These are phyloP conservation scores for Sanghuangporus weigelae DNA, from an alignment of 1,284 basidiomycete genomes.

Conservation along the genomic window DNA sequence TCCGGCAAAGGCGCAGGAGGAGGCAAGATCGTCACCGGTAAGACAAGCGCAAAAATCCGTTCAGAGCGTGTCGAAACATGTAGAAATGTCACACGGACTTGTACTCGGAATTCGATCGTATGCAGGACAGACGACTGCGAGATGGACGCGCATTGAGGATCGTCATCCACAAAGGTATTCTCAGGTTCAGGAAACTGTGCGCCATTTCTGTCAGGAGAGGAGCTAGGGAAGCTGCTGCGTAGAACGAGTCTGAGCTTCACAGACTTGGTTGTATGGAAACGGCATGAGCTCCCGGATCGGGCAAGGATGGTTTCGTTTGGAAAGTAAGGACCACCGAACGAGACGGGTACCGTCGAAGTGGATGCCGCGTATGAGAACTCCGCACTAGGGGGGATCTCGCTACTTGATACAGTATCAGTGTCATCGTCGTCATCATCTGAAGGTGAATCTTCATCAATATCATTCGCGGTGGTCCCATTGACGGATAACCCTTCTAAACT, in stretches of 20 bases:
- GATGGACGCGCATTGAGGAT: constrained; percentile 64
- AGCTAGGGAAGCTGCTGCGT: constrained; percentile 50
- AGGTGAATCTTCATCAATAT: constrained; percentile 20
- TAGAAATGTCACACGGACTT: constrained; percentile 65
- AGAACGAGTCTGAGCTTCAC: constrained; percentile 68
- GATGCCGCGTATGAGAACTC: constrained; percentile 8
- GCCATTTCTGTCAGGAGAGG: constrained; percentile 45
- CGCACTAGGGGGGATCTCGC: constrained; percentile 14
- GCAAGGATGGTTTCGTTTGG: constrained; percentile 52
- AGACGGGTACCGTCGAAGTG: not conserved
- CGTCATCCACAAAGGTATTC: constrained; percentile 42
- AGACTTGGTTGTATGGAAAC: constrained; percentile 64
- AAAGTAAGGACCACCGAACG: constrained; percentile 24
- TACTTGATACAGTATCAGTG: constrained; percentile 9
- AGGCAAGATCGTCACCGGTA: constrained; percentile 66
- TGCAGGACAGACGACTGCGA: constrained; percentile 73
- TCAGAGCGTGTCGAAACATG: constrained; percentile 61
- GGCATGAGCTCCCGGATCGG: constrained; percentile 73
- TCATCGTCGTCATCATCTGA: constrained; percentile 8
- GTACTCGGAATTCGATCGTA: constrained; percentile 59
- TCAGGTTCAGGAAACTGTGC: constrained; percentile 33
- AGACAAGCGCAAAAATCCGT: constrained; percentile 49
- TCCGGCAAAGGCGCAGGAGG: constrained; percentile 70
- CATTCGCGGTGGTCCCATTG: constrained; percentile 23
- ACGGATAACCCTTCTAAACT: constrained; percentile 25